A percentile compares a stretch with the other conserved stretches of the same genome.
Evolutionary conservation across 495 filamentous ascomycete species (phyloP).

Genomic region (Aspergillus carlsbadensis): DNA sequence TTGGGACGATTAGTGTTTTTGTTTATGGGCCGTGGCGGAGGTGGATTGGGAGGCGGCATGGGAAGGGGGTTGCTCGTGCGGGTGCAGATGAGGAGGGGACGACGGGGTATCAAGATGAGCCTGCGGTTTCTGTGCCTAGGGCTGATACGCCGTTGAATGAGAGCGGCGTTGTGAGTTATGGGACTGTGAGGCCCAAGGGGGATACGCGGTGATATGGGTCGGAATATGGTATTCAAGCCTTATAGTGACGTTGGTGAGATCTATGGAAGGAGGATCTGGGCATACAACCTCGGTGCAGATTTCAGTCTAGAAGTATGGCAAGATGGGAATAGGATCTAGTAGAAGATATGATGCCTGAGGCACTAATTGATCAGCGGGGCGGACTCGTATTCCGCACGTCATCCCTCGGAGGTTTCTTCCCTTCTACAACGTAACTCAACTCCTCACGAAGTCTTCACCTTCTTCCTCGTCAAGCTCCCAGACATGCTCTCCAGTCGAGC

Average conservation of each 20-base stretch:
- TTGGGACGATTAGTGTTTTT: constrained; percentile 68
- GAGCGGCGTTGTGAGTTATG: constrained; percentile 12
- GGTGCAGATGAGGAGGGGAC: constrained; percentile 18
- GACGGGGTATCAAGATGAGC: constrained; percentile 21
- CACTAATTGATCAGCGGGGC: too few species aligned
- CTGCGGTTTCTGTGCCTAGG: constrained; percentile 9
- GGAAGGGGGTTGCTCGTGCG: constrained; percentile 21
- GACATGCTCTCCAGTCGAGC: too few species aligned
- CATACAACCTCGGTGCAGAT: too few species aligned
- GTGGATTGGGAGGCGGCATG: constrained; percentile 49
- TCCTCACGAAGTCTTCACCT: too few species aligned
- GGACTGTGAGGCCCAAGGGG: constrained; percentile 11
- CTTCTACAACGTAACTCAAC: too few species aligned
- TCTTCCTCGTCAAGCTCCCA: too few species aligned
- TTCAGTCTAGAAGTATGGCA: too few species aligned
- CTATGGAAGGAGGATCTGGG: too few species aligned
- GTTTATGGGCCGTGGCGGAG: constrained; percentile 77
- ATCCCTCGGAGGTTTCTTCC: too few species aligned
- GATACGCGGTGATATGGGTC: background rate
- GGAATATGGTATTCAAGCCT: background rate
- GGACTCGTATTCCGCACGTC: too few species aligned
- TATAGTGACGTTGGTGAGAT: background rate
- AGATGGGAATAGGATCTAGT: too few species aligned
- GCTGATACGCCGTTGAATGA: constrained; percentile 10
- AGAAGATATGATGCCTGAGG: too few species aligned